Base-by-base conservation (phyloP, 768 basidiomycete genomes). In the Myochromella boudieri region DNA sequence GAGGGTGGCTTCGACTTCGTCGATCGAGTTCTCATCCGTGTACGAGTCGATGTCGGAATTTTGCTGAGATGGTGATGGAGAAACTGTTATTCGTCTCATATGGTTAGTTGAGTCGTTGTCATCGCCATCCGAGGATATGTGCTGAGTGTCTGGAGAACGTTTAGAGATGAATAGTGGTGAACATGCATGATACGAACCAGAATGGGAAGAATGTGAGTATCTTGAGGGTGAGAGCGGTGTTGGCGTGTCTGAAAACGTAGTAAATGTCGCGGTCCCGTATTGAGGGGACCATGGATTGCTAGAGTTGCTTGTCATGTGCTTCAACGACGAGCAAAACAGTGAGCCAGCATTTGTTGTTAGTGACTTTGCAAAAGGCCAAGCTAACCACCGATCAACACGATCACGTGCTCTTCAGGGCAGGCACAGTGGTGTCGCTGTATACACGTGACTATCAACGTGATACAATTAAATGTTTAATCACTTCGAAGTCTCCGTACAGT, bases 1-100 rank as follows among this genome's bases (percentile, higher is more conserved):
- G 38, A 91, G 74, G 12, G 81, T 74, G 15, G 79, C 81, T 61
- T 89, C 85, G 14, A 90, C 85, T 61, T 89, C 88, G 32, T 81
- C 76, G 56, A 86, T 78, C 2, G 81, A 77, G 57, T 86, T 76
- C 41, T 74, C 69, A 58, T 82, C 77, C 21, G 68, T 70, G 58
- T 76, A 78, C 17, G 67, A 61, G 46, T 74, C 69, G 22, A 58
- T 46, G 58, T 70, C 46, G 58, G 70, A 57, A 39, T 64, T 60
- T 50, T 63, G 60, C 34, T 60, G 54, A 3, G 67, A 68, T 26
- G 68, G 68, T 4, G 74, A 60, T 28, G 83, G 82, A 4, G 84
- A 84, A 25, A 83, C 67, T 34, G 69, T 67, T 48, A 81, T 67
- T 26, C 82, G 75, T 27, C 81, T 74, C 69, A 78, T 79, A 48